Conservation (phyloP, 192 early-diverging fungal species). For the Blastocladiella britannica region DNA sequence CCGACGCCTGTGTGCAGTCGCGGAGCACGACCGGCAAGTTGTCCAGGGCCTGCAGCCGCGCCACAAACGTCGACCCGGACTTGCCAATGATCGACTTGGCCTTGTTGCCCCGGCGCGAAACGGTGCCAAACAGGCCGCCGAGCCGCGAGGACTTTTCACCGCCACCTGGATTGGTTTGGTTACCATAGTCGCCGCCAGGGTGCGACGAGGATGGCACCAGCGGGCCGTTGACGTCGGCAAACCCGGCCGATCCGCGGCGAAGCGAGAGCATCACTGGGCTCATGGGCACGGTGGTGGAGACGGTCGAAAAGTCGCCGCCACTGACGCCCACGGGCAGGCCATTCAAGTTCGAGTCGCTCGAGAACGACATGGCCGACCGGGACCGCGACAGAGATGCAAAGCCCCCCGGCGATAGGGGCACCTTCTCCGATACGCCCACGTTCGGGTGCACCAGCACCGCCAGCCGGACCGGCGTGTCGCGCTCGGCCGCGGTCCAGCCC, state of each 20-base stretch:
- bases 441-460: neutral
- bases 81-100: slow-evolving; percentile 47
- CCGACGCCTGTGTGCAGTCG: neutral
- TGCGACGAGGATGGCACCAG: neutral
- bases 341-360: no score
- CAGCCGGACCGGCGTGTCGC: neutral
- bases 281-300: neutral
- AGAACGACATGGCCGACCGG: neutral
- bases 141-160: neutral
- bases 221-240: neutral
- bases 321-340: no score
- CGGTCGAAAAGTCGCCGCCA: neutral
- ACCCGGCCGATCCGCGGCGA: neutral
- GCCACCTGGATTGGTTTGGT: no score
- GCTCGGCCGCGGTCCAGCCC: neutral
- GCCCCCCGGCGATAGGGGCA: no score
- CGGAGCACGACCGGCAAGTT: slow-evolving; percentile 36
- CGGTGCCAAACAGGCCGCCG: neutral
- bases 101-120: slow-evolving; percentile 13
- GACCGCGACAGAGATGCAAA: no score
- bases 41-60: slow-evolving; percentile 47
- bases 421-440: no score
- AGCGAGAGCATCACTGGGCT: neutral
- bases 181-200: no score
- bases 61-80: slow-evolving; percentile 49